These are phyloP conservation scores for Chlorencoelia australis DNA, from an alignment of 2,329 filamentous ascomycete genomes.

Conservation along the genomic window DNA sequence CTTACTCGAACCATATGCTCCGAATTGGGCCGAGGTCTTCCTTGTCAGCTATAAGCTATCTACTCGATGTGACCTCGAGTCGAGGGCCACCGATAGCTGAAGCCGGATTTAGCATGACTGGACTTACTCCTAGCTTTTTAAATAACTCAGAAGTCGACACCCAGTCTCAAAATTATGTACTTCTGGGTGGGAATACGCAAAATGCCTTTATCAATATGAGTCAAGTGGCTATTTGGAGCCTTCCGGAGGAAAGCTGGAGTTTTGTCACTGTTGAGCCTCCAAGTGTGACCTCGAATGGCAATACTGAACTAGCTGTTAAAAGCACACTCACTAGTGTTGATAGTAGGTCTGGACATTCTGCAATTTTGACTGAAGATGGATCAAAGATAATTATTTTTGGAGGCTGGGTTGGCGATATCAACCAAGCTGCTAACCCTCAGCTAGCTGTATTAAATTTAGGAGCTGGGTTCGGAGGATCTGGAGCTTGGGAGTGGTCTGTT, in stretches of 20 bases:
- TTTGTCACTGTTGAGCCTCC: slow-evolving; percentile 58
- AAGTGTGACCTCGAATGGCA: slow-evolving; percentile 23
- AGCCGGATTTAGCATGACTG: slow-evolving; percentile 78
- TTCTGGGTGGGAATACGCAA: slow-evolving; percentile 78
- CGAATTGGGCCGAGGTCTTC: slow-evolving; percentile 40
- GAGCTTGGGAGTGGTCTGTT: slow-evolving; percentile 61
- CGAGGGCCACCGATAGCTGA: slow-evolving; percentile 61
- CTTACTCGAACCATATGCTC: slow-evolving; percentile 75
- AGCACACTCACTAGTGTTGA: slow-evolving; percentile 36
- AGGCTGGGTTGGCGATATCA: slow-evolving; percentile 82
- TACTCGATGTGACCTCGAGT: slow-evolving; percentile 34
- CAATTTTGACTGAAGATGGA: slow-evolving; percentile 71
- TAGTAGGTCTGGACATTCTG: slow-evolving; percentile 80
- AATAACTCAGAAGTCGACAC: slow-evolving; percentile 55
- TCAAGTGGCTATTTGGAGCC: slow-evolving; percentile 73
- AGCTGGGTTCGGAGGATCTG: slow-evolving; percentile 60
- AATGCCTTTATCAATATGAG: slow-evolving; percentile 90
- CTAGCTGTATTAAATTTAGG: slow-evolving; percentile 68
- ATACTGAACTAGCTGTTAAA: slow-evolving; percentile 47
- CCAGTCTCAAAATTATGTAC: slow-evolving; percentile 67
- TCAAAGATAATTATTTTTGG: slow-evolving; percentile 69
- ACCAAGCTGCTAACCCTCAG: slow-evolving; percentile 69
- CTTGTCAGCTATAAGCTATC: slow-evolving; percentile 28
- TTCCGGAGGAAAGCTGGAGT: slow-evolving; percentile 80
- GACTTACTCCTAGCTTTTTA: slow-evolving; percentile 58